phyloP scores from a whole-genome alignment of 169 alveolate genomes.

The Theileria sp. region DNA sequence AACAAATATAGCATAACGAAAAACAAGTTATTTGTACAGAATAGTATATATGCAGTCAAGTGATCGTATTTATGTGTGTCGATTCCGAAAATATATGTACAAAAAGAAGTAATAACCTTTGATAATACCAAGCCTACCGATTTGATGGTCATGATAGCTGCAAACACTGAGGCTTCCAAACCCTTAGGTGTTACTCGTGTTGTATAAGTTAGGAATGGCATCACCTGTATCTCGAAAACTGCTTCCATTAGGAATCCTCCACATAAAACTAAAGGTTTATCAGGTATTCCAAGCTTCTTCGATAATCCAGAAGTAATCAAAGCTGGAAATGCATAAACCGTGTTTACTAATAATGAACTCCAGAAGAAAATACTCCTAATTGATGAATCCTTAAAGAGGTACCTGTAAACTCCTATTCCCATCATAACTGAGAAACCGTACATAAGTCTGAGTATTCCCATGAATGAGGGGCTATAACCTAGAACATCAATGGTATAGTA shows the following conservation, averaged over 20 bases:
- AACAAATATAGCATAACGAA: constrained; percentile 78
- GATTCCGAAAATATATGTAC: constrained; percentile 84
- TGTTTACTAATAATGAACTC: constrained; percentile 83
- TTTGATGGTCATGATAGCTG: constrained; percentile 89
- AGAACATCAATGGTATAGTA: constrained; percentile 89
- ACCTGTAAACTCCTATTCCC: constrained; percentile 86
- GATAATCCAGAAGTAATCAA: constrained; percentile 84
- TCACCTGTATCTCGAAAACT: constrained; percentile 84
- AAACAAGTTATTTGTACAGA: constrained; percentile 74
- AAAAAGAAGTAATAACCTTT: constrained; percentile 86
- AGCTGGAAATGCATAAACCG: constrained; percentile 80
- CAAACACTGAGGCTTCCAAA: constrained; percentile 95
- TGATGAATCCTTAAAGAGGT: constrained; percentile 79
- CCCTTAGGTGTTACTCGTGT: constrained; percentile 93
- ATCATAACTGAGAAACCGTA: constrained; percentile 89
- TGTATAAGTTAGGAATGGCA: constrained; percentile 92
- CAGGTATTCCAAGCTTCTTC: constrained; percentile 84
- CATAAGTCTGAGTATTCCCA: constrained; percentile 90
- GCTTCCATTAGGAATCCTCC: constrained; percentile 90
- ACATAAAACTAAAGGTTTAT: constrained; percentile 85
- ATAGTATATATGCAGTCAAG: constrained; percentile 83
- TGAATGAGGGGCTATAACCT: constrained; percentile 89
- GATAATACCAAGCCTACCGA: constrained; percentile 89
- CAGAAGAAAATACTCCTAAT: constrained; percentile 84
- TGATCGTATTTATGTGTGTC: constrained; percentile 85